Conservation (phyloP, 345 rosid genomes). For the Hevea brasiliensis region DNA sequence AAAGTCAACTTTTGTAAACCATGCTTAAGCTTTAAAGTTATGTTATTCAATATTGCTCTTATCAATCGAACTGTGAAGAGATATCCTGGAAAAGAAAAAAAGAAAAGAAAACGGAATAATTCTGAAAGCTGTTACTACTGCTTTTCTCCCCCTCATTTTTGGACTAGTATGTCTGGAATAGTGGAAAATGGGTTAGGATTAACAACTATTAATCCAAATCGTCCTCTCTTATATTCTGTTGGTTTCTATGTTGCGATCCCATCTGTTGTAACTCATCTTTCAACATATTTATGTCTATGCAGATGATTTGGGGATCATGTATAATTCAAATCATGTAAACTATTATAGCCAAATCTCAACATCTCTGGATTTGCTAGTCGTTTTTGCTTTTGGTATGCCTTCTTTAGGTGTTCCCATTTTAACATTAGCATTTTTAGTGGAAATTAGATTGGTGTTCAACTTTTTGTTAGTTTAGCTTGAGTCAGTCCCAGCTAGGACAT, state of each 20-base stretch:
- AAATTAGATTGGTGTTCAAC: not conserved
- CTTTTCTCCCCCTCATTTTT: not conserved
- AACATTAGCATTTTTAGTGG: not conserved
- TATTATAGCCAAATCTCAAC: not conserved
- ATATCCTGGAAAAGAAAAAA: too few species aligned
- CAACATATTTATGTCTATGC: not conserved
- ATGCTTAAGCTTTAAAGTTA: constrained; percentile 4
- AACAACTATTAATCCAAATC: not conserved
- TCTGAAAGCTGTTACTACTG: not conserved
- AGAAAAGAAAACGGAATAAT: not conserved
- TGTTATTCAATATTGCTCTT: not conserved
- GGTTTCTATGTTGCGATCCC: not conserved
- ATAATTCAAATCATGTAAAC: too few species aligned
- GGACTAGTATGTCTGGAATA: not conserved
- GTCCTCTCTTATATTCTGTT: not conserved
- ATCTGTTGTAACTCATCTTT: not conserved
- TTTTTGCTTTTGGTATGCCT: not conserved
- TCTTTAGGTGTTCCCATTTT: not conserved
- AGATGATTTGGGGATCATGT: not conserved
- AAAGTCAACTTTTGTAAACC: not conserved
- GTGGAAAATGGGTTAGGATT: not conserved
- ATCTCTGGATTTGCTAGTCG: not conserved
- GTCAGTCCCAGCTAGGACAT: too few species aligned
- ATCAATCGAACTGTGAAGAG: not conserved
- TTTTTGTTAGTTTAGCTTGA: too few species aligned